phyloP scores from a whole-genome alignment of 2,329 filamentous ascomycete genomes.

The Ramularia collo-cygni region DNA sequence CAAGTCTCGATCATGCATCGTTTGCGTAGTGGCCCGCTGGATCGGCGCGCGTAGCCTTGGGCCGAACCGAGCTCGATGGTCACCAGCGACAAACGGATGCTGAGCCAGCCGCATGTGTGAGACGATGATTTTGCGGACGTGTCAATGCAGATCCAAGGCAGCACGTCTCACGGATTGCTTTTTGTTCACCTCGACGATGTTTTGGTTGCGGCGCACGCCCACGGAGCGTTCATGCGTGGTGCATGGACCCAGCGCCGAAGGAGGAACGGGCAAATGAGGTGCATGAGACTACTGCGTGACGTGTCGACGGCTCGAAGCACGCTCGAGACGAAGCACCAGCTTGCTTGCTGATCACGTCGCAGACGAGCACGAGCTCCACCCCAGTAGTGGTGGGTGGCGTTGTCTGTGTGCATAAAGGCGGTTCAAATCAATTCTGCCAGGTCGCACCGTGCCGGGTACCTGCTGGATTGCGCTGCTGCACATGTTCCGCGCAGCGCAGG shows the following conservation, averaged over 20 bases:
- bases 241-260: constrained; percentile 7
- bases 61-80: constrained; percentile 12
- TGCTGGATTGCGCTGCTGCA: no score
- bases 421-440: constrained; percentile 5
- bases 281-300: constrained; percentile 17
- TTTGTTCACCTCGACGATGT: not conserved
- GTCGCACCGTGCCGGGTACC: constrained; percentile 6
- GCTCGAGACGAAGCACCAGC: constrained; percentile 8
- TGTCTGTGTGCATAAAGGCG: constrained; percentile 10
- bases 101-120: constrained; percentile 8
- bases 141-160: constrained; percentile 13
- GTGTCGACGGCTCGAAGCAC: constrained; percentile 9
- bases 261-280: constrained; percentile 13
- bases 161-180: constrained; percentile 1
- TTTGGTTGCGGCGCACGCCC: constrained; percentile 11
- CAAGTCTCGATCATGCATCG: constrained; percentile 15
- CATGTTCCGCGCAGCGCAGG: no score
- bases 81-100: constrained; percentile 6
- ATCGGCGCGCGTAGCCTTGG: constrained; percentile 21
- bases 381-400: constrained; percentile 13
- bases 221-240: constrained; percentile 18
- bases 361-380: constrained; percentile 11
- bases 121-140: constrained; percentile 6
- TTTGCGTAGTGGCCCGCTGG: constrained; percentile 17
- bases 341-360: constrained; percentile 14